Conservation (phyloP, 1,284 basidiomycete genomes). For the Pseudozyma thailandica region DNA sequence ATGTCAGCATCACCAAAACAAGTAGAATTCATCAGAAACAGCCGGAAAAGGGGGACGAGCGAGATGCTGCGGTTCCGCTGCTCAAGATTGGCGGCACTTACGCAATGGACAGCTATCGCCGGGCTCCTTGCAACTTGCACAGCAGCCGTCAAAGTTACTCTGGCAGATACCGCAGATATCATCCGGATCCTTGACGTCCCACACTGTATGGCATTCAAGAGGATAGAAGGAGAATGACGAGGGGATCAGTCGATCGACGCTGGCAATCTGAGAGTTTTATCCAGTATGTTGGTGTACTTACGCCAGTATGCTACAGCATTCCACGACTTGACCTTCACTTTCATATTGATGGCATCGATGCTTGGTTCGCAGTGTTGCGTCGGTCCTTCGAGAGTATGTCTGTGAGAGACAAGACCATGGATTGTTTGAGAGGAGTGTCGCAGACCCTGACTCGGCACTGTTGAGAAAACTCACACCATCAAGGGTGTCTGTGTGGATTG, state of each 20-base stretch:
- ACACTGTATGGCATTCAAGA: constrained; percentile 74
- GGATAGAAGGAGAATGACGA: constrained; percentile 71
- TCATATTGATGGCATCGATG: constrained; percentile 52
- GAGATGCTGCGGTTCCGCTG: no score
- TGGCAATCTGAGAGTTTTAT: neutral
- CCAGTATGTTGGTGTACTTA: constrained; percentile 30
- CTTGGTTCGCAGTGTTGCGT: neutral
- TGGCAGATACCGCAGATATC: constrained; percentile 68
- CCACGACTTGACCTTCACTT: constrained; percentile 64
- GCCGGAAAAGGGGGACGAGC: no score
- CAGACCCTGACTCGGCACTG: neutral
- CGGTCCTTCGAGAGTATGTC: no score
- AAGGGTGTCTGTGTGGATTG: no score
- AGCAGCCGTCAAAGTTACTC: constrained; percentile 66
- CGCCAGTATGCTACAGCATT: constrained; percentile 65
- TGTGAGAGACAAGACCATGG: neutral
- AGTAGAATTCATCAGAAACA: neutral
- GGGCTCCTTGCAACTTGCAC: constrained; percentile 63
- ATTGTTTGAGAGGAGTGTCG: neutral
- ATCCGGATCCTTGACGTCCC: constrained; percentile 66
- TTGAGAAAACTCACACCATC: neutral
- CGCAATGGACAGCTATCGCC: constrained; percentile 63
- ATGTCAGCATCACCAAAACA: neutral
- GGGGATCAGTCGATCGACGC: neutral
- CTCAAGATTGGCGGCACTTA: constrained; percentile 23